Evolutionary conservation across 2,329 filamentous ascomycete species (phyloP), one percentile per base, ranked within the genome.

Genomic region (Paecilomyces variotii): DNA sequence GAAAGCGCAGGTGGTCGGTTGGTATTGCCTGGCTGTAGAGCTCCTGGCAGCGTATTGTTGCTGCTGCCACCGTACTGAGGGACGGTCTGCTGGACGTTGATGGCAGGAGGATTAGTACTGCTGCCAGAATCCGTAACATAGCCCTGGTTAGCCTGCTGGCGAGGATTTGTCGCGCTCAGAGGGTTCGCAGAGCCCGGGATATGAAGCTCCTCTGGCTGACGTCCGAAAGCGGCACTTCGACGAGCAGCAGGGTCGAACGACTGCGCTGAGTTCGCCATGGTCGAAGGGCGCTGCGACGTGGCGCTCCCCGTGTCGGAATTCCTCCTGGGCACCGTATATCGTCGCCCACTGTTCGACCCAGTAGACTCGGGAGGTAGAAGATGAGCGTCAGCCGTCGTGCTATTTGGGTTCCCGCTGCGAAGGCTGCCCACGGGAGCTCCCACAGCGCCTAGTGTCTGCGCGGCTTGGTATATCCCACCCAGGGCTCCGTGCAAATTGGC

Each of bases 51-150:
- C 58, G 76, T 71, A 67, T 57, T 74, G 65, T 66, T 70, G 59
- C 72, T 75, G 59, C 66, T 68, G 56, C 75, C 71, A 67, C 71
- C 65, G 57, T 71, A 68, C 57, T 79, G 75, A 26, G 81, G 75
- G 24, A 77, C 79, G n/a, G 80, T 78, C 64, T 85, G 81, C 63
- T 87, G 84, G 54, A 87, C 75, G 66, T 79, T 85, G 68, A 87
- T 84, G 55, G 82, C 79, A 56, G 83, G 82, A 57, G 78, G 75
- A 60, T 78, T 75, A 19, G 19, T 19, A 56, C 71, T 76, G 53
- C 74, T 70, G 58, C 74, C 72, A 66, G 81, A 81, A 57, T 81
- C 78, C 63, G 80, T 76, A 52, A 79, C 75, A 71, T 81, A 81
- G 64, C 81, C 75, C 56, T 78, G 75, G 54, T 74, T 72, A 62